Base-by-base conservation (phyloP, 2,329 filamentous ascomycete species). In the Dichotomopilus funicola region DNA sequence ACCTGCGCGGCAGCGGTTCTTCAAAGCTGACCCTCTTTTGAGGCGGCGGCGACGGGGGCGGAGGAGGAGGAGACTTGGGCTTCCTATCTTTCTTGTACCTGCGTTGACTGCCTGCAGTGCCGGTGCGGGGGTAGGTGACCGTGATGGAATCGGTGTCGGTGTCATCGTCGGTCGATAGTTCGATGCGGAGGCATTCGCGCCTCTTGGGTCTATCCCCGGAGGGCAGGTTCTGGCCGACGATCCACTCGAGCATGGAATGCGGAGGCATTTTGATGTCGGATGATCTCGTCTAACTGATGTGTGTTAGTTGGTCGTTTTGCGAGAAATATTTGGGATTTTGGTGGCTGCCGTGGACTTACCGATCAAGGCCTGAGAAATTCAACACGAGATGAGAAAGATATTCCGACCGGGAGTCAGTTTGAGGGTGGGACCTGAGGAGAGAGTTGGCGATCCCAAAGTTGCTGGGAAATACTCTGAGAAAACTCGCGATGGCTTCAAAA, bases 131-230 rank as follows among this genome's bases (percentile, higher is more conserved):
- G 51, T 78, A 78, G 1, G 75, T 77, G 40, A 82, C 65, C 13
- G 67, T 71, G 52, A 81, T 65, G 3, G 71, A 74, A 51, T 82
- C 78, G 33, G 73, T 69, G 6, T 75, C 73, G n/a, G 71, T 72
- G 54, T 79, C 76, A 44, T 81, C 78, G 58, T 82, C 78, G 9
- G 78, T 80, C 11, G 72, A 70, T 1, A 79, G 63, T 51, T 75
- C 70, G 36, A 79, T 63, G 27, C 64, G 71, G 55, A 76, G 36
- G 27, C 36, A 45, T 13, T 59, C 43, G 6, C 51, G 44, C 35
- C 36, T 35, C 46, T 55, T 42, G 11, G 40, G 50, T 13, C 52
- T 53, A 40, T 55, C 58, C 37, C 42, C 48, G 7, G 38, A 55
- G 13, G 59, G 48, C n/a, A 70, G 47, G 47, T 75, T 74, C 49